These are phyloP conservation scores for Ministeria vibrans DNA, from an alignment of 78 protist species.

Conservation along the genomic window DNA sequence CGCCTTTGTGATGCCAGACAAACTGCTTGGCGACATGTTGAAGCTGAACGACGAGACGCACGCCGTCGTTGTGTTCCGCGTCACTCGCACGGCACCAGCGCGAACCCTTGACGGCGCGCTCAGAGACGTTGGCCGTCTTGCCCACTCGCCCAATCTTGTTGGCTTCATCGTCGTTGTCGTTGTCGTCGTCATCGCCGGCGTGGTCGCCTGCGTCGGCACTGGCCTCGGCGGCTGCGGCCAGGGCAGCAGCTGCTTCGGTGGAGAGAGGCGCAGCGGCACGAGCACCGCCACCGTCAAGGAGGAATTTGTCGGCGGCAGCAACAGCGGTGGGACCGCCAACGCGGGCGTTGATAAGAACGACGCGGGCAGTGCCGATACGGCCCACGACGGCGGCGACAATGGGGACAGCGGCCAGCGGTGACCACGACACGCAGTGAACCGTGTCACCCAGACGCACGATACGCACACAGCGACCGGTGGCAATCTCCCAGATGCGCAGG, in stretches of 20 bases:
- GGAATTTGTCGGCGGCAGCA: background rate
- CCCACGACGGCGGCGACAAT: slow-evolving; percentile 59
- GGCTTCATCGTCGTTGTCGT: background rate
- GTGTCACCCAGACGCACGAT: slow-evolving; percentile 21
- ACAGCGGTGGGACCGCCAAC: background rate
- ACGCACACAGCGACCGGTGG: slow-evolving; percentile 69
- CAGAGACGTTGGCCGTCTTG: background rate
- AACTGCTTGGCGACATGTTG: slow-evolving; percentile 10
- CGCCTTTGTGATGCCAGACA: slow-evolving; percentile 89
- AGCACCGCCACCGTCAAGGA: no score
- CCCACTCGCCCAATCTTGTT: background rate
- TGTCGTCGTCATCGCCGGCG: background rate
- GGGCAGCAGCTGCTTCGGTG: background rate
- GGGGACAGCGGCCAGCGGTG: slow-evolving; percentile 55
- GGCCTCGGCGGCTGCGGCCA: background rate
- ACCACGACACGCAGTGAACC: slow-evolving; percentile 61
- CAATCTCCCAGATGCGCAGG: slow-evolving; percentile 79
- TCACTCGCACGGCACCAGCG: background rate
- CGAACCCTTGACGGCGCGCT: background rate
- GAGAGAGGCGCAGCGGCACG: no score
- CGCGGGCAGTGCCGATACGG: no score
- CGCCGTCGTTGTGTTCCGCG: background rate
- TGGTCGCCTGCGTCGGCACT: background rate
- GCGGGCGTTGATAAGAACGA: background rate
- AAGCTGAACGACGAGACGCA: background rate